phyloP scores from a whole-genome alignment of 371 early-diverging fungal species.

The Mortierella sp. region DNA sequence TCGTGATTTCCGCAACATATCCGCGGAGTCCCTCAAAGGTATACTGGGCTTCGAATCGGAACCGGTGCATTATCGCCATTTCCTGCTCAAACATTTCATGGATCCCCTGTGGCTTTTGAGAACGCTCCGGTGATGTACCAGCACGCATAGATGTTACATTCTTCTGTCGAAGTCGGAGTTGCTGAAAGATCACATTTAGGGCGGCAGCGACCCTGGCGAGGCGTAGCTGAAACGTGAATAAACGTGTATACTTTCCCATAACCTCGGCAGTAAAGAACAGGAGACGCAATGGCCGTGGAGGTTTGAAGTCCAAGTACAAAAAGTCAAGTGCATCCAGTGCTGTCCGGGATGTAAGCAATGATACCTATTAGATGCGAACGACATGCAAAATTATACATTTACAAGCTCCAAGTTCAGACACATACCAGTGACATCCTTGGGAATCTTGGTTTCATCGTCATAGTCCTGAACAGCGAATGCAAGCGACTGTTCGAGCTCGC shows the following conservation, averaged over 20 bases:
- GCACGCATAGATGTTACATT: not conserved
- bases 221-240: slow-evolving; percentile 62
- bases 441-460: slow-evolving; percentile 34
- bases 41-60: slow-evolving; percentile 62
- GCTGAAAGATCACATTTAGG: slow-evolving; percentile 53
- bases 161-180: slow-evolving; percentile 21
- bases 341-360: slow-evolving; percentile 2
- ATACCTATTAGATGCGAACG: not conserved
- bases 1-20: slow-evolving; percentile 59
- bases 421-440: slow-evolving; percentile 56
- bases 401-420: not conserved
- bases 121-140: not conserved
- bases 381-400: not conserved
- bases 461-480: slow-evolving; percentile 57
- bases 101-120: not conserved
- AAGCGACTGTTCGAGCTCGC: slow-evolving; percentile 54
- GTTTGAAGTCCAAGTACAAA: slow-evolving; percentile 59
- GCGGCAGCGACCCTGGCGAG: slow-evolving; percentile 52
- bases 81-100: slow-evolving; percentile 1
- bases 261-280: slow-evolving; percentile 56
- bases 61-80: slow-evolving; percentile 40
- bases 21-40: slow-evolving; percentile 56
- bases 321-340: slow-evolving; percentile 63
- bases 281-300: slow-evolving; percentile 58
- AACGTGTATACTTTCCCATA: slow-evolving; percentile 61